Conservation (phyloP, 148 eudicot species). For the Chenopodium berlandieri region DNA sequence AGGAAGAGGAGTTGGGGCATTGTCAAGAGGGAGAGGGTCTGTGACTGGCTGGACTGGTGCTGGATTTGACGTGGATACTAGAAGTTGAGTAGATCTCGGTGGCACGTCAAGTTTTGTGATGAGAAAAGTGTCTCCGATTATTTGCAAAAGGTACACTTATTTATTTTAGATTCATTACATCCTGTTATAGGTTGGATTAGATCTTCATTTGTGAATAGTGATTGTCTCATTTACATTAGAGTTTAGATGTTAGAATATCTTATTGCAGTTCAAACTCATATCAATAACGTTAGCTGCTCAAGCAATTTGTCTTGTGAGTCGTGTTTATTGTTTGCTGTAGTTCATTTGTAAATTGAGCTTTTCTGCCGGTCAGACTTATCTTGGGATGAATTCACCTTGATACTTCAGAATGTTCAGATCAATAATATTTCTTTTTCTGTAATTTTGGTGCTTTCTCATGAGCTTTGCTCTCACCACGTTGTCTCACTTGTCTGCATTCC, state of each 20-base stretch:
- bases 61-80: slow-evolving; percentile 79
- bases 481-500: too few relatives aligned
- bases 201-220: slow-evolving; percentile 24
- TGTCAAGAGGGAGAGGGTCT: slow-evolving; percentile 72
- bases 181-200: slow-evolving; percentile 18
- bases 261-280: slow-evolving; percentile 1
- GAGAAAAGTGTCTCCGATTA: not conserved
- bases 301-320: not conserved
- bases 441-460: not conserved
- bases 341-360: slow-evolving; percentile 6
- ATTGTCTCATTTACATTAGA: slow-evolving; percentile 7
- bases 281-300: not conserved
- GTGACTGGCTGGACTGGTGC: slow-evolving; percentile 92
- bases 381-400: not conserved
- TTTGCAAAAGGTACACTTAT: slow-evolving; percentile 17
- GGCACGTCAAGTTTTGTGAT: slow-evolving; percentile 5
- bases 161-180: slow-evolving; percentile 8
- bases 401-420: not conserved
- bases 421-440: not conserved
- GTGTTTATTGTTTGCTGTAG: not conserved
- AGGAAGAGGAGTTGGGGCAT: slow-evolving; percentile 73
- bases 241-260: slow-evolving; percentile 1
- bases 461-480: not conserved
- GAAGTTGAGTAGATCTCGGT: slow-evolving; percentile 37
- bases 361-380: not conserved